Conservation (phyloP, 2,329 filamentous ascomycete genomes). For the Fusarium sp. region DNA sequence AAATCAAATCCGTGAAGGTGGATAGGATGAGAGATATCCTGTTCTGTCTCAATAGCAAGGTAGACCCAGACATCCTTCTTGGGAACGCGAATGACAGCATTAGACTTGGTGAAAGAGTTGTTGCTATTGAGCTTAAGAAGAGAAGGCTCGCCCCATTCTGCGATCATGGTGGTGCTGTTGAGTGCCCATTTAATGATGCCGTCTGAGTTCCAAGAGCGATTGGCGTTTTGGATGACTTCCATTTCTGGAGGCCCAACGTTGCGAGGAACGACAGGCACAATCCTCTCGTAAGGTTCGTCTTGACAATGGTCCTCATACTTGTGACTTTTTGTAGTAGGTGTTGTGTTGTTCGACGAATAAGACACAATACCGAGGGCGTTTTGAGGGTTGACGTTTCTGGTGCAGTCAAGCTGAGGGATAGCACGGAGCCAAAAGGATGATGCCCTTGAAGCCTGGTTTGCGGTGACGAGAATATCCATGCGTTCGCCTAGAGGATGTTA, state of each 20-base stretch:
- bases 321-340: constrained; percentile 27
- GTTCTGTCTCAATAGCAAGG: constrained; percentile 46
- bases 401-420: constrained; percentile 58
- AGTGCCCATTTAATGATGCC: constrained; percentile 62
- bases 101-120: constrained; percentile 37
- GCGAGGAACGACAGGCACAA: constrained; percentile 53
- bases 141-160: constrained; percentile 51
- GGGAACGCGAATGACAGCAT: constrained; percentile 49
- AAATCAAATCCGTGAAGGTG: constrained; percentile 56
- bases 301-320: constrained; percentile 47
- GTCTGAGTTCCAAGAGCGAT: constrained; percentile 44
- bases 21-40: constrained; percentile 51
- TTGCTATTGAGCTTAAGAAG: constrained; percentile 42
- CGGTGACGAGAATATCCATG: constrained; percentile 61
- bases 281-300: constrained; percentile 52
- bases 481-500: constrained; percentile 56
- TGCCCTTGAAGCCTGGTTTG: constrained; percentile 51
- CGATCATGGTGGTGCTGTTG: constrained; percentile 50
- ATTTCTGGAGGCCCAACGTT: constrained; percentile 48
- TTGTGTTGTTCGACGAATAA: constrained; percentile 50
- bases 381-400: constrained; percentile 53
- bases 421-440: constrained; percentile 64
- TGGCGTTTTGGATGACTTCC: constrained; percentile 48
- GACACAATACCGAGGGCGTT: constrained; percentile 64
- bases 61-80: constrained; percentile 50